phyloP scores from a whole-genome alignment of 306 rosid genomes.

The Citrullus amarus region DNA sequence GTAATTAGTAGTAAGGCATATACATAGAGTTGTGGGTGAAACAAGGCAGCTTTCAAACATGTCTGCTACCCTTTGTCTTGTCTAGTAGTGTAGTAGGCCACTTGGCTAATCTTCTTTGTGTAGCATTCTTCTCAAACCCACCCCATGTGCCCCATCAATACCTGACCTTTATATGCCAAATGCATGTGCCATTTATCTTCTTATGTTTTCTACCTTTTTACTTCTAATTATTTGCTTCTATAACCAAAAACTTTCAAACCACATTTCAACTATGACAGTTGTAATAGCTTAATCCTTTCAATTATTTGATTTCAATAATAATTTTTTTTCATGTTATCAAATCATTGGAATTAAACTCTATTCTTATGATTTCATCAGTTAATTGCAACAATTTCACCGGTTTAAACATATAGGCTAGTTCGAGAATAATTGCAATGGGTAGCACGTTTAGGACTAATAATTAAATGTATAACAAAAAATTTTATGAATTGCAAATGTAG shows the following conservation, averaged over 20 bases:
- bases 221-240: neutral
- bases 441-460: too few relatives aligned
- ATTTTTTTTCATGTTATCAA: too few relatives aligned
- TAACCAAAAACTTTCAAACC: too few relatives aligned
- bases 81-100: neutral
- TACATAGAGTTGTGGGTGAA: conserved; percentile 11
- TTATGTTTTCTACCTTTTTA: neutral
- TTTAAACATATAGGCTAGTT: too few relatives aligned
- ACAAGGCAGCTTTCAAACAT: conserved; percentile 10
- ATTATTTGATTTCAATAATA: neutral
- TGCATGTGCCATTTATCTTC: neutral
- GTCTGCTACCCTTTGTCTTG: conserved; percentile 7
- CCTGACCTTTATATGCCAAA: neutral
- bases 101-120: neutral
- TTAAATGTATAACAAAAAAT: too few relatives aligned
- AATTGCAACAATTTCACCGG: too few relatives aligned
- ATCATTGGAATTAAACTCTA: too few relatives aligned
- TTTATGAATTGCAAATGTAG: too few relatives aligned
- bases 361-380: too few relatives aligned
- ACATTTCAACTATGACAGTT: too few relatives aligned
- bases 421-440: too few relatives aligned
- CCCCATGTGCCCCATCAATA: neutral
- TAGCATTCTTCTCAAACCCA: neutral
- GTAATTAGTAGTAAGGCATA: neutral
- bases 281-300: neutral